phyloP scores from a whole-genome alignment of 1,284 basidiomycete species.

The Ceratorhiza oryzae-sativae region DNA sequence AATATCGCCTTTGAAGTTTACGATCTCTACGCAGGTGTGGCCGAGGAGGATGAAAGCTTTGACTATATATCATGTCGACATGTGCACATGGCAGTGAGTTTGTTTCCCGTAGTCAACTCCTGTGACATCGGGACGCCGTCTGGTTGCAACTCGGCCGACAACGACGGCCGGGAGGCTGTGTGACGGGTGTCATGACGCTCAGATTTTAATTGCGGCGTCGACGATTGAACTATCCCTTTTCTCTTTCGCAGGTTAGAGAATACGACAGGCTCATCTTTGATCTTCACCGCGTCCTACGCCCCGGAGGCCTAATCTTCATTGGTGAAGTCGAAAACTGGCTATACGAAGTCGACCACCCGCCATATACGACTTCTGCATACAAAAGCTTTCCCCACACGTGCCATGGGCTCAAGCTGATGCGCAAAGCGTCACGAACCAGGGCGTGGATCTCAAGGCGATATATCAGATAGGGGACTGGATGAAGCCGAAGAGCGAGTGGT shows the following conservation, averaged over 20 bases:
- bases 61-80: constrained; percentile 38
- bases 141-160: too few relatives aligned
- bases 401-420: not conserved
- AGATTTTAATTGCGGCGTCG: not conserved
- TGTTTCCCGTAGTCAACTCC: too few relatives aligned
- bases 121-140: too few relatives aligned
- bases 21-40: constrained; percentile 31
- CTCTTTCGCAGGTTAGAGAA: constrained; percentile 17
- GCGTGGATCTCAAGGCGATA: constrained; percentile 11
- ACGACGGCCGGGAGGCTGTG: too few relatives aligned
- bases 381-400: not conserved
- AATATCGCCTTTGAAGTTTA: constrained; percentile 35
- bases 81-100: constrained; percentile 14
- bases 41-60: constrained; percentile 32
- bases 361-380: constrained; percentile 8
- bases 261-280: constrained; percentile 34
- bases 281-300: constrained; percentile 10
- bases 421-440: not conserved
- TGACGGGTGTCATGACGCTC: too few relatives aligned
- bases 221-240: not conserved
- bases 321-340: constrained; percentile 18
- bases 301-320: constrained; percentile 18
- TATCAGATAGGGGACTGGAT: constrained; percentile 20
- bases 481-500: constrained; percentile 4
- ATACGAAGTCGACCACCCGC: constrained; percentile 25